Evolutionary conservation across 23 red algal genomes (phyloP).

Genomic region (Gracilaria vermiculophylla): DNA sequence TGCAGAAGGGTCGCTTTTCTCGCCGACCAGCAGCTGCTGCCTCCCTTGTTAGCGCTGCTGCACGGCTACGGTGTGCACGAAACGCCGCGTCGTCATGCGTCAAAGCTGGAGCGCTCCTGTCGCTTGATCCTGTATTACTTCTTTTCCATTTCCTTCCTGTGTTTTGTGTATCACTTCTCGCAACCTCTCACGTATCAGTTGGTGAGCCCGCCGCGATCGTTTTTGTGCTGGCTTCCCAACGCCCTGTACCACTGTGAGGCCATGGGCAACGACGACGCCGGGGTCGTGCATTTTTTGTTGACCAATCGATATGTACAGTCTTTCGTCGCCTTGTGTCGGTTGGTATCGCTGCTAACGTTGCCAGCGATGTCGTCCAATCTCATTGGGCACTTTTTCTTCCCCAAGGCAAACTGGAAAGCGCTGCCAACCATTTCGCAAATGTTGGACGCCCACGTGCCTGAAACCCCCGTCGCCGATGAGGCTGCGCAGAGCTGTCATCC

Average conservation of each 20-base stretch:
- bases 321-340: constrained; percentile 31
- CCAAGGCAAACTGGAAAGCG: constrained; percentile 11
- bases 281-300: neutral
- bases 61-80: neutral
- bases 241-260: neutral
- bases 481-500: neutral
- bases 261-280: too few relatives aligned
- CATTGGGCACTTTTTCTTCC: constrained; percentile 54
- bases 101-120: neutral
- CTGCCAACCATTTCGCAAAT: constrained; percentile 40
- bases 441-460: neutral
- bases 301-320: neutral
- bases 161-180: constrained; percentile 40
- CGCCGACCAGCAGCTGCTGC: neutral
- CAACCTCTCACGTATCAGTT: neutral
- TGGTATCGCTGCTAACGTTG: constrained; percentile 43
- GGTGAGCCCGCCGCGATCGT: neutral
- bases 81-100: constrained; percentile 19
- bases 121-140: constrained; percentile 36
- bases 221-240: constrained; percentile 45
- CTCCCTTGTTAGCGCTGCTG: neutral
- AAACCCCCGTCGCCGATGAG: neutral
- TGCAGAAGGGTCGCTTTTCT: neutral
- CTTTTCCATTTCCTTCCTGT: neutral
- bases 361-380: constrained; percentile 70